Base-by-base conservation (phyloP, 2,329 filamentous ascomycete species). In the Ascochyta viciae-villosae region DNA sequence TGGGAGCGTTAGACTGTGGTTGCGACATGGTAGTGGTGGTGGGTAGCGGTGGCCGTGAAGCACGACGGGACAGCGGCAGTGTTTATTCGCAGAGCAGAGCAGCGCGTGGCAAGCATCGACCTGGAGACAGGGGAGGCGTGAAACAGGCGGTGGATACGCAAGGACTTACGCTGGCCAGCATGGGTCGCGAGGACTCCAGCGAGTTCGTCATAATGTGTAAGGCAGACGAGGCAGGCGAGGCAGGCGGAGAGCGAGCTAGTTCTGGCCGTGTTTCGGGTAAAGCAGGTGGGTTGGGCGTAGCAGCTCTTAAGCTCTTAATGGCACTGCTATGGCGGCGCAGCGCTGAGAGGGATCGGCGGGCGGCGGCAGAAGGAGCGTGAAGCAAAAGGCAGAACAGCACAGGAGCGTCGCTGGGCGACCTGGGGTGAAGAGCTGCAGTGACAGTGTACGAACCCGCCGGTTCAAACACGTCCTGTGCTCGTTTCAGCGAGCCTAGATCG, bases 81-180 rank as follows among this genome's bases (percentile, higher is more conserved):
- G 43, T 50, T 65, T 65, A 63, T 61, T 58, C 49, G 51, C 43
- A 44, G 51, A 29, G 33, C 37, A 46, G 10, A 24, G 26, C 23
- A 39, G 23, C 26, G 55, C 24, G 53, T 51, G 51, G 53, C 60
- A 57, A 59, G 60, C 57, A 63, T 57, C 51, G 61, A 61, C 59
- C 55, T 47, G 33, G 54, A 43, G 52, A 60, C 57, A 66, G 60
- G 58, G 62, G 50, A 64, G 27, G 58, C 43, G 56, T 74, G 68
- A 74, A 74, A 72, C 67, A 59, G 55, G 50, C 49, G 54, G 62
- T 65, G 61, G 60, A 62, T 59, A 63, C 66, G 64, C 54, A 62
- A 60, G 50, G 65, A 70, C 74, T 74, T 71, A 77, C 75, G 58
- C 61, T 73, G 70, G 73, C 71, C 62, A 77, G 71, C 61, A 77